Evolutionary conservation across 208 protist species (phyloP).

Genomic region (Angomonas desouzai): DNA sequence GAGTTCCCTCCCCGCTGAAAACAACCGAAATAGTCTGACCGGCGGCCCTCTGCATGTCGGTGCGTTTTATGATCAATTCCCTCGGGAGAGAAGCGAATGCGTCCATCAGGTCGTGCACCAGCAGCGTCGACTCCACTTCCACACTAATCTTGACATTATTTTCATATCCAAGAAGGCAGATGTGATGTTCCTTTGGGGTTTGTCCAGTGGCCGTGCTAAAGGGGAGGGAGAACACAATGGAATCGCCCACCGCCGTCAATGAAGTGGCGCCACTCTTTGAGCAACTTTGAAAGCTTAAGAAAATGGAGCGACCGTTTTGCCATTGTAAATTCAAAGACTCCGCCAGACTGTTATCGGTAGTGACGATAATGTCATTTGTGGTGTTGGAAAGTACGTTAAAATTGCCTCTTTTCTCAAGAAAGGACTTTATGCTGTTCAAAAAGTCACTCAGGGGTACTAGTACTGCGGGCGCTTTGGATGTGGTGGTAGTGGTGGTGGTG

Average conservation of each 20-base stretch:
- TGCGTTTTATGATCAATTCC: constrained; percentile 18
- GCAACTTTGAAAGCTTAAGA: constrained; percentile 6
- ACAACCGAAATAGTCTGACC: constrained; percentile 22
- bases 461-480: neutral
- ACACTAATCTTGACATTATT: neutral
- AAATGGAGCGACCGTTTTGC: neutral
- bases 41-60: constrained; percentile 12
- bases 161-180: constrained; percentile 8
- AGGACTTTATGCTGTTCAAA: constrained; percentile 17
- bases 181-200: neutral
- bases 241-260: neutral
- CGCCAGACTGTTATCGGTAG: neutral
- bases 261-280: neutral
- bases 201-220: neutral
- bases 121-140: constrained; percentile 13
- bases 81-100: constrained; percentile 19
- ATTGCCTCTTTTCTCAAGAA: neutral
- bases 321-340: neutral
- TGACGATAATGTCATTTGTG: neutral
- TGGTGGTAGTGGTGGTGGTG: constrained; percentile 22
- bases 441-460: constrained; percentile 12
- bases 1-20: constrained; percentile 38
- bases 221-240: constrained; percentile 5
- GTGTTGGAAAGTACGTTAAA: constrained; percentile 5
- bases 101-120: constrained; percentile 31